Evolutionary conservation across 768 basidiomycete species (phyloP).

Genomic region (Clitopilus hobsonii): DNA sequence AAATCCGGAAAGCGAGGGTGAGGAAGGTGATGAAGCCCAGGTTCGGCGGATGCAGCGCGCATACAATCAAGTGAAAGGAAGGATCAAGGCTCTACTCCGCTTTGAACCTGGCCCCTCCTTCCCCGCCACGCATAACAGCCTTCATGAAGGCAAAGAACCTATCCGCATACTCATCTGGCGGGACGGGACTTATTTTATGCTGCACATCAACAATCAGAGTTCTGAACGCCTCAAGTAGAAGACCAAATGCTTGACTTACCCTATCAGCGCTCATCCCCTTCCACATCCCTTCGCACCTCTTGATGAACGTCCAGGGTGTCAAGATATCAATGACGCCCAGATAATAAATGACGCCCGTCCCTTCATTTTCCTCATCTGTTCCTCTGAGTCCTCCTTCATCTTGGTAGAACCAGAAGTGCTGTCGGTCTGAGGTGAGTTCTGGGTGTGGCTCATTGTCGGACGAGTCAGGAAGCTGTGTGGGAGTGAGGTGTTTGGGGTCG

Average conservation of each 20-base stretch:
- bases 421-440: conserved; percentile 58
- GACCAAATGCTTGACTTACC: conserved; percentile 45
- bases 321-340: conserved; percentile 96
- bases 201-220: conserved; percentile 24
- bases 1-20: neutral
- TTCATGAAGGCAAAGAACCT: conserved; percentile 88
- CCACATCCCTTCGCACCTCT: conserved; percentile 88
- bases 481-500: conserved; percentile 66
- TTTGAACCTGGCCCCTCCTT: conserved; percentile 47
- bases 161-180: conserved; percentile 80
- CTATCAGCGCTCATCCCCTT: conserved; percentile 85
- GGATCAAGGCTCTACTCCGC: conserved; percentile 25
- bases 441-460: conserved; percentile 9
- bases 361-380: conserved; percentile 79
- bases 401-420: conserved; percentile 90
- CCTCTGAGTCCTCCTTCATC: conserved; percentile 93
- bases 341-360: conserved; percentile 82
- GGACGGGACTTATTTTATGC: conserved; percentile 95
- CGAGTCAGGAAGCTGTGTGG: conserved; percentile 14
- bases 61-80: neutral
- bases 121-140: conserved; percentile 80
- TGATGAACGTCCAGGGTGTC: conserved; percentile 77
- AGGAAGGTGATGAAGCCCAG: no score
- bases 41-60: no score
- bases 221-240: neutral